phyloP scores from a whole-genome alignment of 768 basidiomycete genomes.

The Boletus pseudopeckii region DNA sequence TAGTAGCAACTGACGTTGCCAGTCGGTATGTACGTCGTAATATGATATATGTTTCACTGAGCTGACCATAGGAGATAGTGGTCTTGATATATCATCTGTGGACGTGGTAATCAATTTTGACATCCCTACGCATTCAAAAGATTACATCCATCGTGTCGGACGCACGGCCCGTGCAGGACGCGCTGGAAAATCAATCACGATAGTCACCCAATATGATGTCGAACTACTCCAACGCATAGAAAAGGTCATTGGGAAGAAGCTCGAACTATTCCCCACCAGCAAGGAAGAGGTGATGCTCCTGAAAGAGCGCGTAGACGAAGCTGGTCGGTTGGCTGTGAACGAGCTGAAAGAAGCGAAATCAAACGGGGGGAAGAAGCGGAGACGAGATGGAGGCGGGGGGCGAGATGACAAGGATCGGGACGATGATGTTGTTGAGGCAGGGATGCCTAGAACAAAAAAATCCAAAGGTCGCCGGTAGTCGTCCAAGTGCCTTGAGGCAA shows the following conservation, averaged over 20 bases:
- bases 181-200: constrained; percentile 93
- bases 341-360: constrained; percentile 75
- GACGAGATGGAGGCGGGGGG: constrained; percentile 44
- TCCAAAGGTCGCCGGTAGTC: constrained; percentile 43
- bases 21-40: constrained; percentile 57
- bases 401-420: constrained; percentile 85
- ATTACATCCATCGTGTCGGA: constrained; percentile 98
- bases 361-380: constrained; percentile 49
- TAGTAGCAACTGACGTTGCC: constrained; percentile 97
- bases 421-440: constrained; percentile 89
- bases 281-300: constrained; percentile 85
- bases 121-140: constrained; percentile 96
- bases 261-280: constrained; percentile 84
- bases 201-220: constrained; percentile 98
- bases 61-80: constrained; percentile 42
- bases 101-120: constrained; percentile 98
- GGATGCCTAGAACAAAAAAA: constrained; percentile 69
- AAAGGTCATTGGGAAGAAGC: constrained; percentile 85
- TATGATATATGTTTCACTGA: neutral
- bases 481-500: neutral
- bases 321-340: constrained; percentile 67
- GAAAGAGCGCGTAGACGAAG: constrained; percentile 87
- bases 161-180: constrained; percentile 98
- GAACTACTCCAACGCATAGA: constrained; percentile 96
- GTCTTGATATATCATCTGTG: constrained; percentile 93